Evolutionary conservation across 2,329 filamentous ascomycete species (phyloP).

Genomic region (Alternaria metachromatica): DNA sequence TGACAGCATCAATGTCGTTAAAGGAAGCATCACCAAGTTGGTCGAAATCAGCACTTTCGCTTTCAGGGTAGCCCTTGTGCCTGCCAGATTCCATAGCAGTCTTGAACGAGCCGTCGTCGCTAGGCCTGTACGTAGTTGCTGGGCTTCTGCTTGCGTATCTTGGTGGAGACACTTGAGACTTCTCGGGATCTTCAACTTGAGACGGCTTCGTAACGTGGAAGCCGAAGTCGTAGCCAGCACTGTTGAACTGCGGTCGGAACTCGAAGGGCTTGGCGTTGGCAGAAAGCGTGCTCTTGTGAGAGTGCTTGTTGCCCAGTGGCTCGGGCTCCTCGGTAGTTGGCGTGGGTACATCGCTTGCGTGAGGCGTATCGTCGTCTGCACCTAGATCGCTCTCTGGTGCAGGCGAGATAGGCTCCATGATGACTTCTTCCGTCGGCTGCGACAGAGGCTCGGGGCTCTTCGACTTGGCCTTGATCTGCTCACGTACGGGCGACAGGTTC

Average conservation of each 20-base stretch:
- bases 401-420: slow-evolving; percentile 17
- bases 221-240: slow-evolving; percentile 45
- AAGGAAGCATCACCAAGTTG: slow-evolving; percentile 60
- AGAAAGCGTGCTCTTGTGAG: slow-evolving; percentile 65
- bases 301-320: slow-evolving; percentile 35
- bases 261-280: slow-evolving; percentile 75
- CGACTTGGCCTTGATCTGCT: slow-evolving; percentile 28
- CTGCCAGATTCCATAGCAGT: slow-evolving; percentile 45
- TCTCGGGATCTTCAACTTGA: slow-evolving; percentile 32
- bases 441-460: slow-evolving; percentile 36
- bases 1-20: slow-evolving; percentile 90
- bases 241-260: slow-evolving; percentile 45
- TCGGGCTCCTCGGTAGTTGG: slow-evolving; percentile 39
- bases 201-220: slow-evolving; percentile 50
- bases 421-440: slow-evolving; percentile 14
- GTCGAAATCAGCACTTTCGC: slow-evolving; percentile 47
- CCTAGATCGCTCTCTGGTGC: slow-evolving; percentile 11
- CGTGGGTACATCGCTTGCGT: slow-evolving; percentile 38
- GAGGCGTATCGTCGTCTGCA: slow-evolving; percentile 32
- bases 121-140: slow-evolving; percentile 49
- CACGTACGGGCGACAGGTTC: slow-evolving; percentile 42
- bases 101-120: slow-evolving; percentile 49
- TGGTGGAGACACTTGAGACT: slow-evolving; percentile 24
- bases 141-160: slow-evolving; percentile 44
- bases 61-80: slow-evolving; percentile 44